A percentile compares a stretch with the other conserved stretches of the same genome.
phyloP scores from a whole-genome alignment of 225 moss, liverwort and hornwort genomes.

The Pseudoscleropodium purum region DNA sequence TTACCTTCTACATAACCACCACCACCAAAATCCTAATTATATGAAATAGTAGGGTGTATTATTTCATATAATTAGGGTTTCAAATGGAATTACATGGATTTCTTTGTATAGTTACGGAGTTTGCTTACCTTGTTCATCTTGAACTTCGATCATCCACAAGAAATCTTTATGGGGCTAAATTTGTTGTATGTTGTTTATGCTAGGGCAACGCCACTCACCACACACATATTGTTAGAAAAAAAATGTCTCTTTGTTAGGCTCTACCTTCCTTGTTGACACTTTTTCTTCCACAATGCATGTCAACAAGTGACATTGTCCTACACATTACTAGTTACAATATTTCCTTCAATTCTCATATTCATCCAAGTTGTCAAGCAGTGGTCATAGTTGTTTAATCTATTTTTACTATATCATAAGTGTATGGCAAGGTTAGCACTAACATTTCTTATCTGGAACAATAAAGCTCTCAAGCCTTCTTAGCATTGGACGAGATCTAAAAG shows the following conservation, averaged over 20 bases:
- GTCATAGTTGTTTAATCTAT: background rate
- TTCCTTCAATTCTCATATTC: background rate
- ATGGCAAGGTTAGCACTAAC: rapidly evolving
- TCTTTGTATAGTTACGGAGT: too few species aligned
- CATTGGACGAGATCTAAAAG: rapidly evolving
- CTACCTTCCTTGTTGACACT: rapidly evolving
- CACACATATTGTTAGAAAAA: rapidly evolving
- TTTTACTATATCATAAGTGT: too few species aligned
- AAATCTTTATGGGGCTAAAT: too few species aligned
- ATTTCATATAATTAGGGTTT: too few species aligned
- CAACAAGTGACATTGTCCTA: background rate
- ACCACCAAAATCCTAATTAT: too few species aligned
- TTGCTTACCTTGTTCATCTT: too few species aligned
- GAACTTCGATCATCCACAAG: too few species aligned
- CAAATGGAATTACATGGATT: too few species aligned
- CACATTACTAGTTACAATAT: rapidly evolving
- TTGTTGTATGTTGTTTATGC: too few species aligned
- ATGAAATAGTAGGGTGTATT: too few species aligned
- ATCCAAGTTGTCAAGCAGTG: rapidly evolving
- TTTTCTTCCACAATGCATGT: rapidly evolving
- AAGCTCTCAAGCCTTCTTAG: rapidly evolving
- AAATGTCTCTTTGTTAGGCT: rapidly evolving
- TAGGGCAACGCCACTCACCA: rapidly evolving
- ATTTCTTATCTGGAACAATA: background rate
- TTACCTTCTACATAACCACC: too few species aligned